Evolutionary conservation across 2,329 filamentous ascomycete species (phyloP).

Genomic region (Verticillium klebahnii): DNA sequence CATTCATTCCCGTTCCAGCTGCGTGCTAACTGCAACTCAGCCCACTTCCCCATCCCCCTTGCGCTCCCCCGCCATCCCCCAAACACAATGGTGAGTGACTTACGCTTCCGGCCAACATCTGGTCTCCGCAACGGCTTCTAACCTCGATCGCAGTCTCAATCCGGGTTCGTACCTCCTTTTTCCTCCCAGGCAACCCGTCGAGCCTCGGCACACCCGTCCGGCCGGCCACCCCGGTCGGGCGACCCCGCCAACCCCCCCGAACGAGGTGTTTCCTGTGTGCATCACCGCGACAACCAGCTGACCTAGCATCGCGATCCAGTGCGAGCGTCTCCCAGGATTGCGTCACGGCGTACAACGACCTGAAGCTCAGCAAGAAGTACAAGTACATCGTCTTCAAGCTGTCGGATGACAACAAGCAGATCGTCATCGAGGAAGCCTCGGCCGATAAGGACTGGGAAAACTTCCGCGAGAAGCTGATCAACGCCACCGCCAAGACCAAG

Average conservation of each 20-base stretch:
- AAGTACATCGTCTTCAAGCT: conserved; percentile 90
- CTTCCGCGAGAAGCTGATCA: conserved; percentile 74
- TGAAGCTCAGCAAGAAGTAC: conserved; percentile 76
- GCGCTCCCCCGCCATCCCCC: conserved; percentile 17
- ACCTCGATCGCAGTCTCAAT: conserved; percentile 52
- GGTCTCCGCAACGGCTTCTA: conserved; percentile 5
- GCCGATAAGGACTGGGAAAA: conserved; percentile 62
- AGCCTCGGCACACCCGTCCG: neutral
- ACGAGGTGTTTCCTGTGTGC: conserved; percentile 1
- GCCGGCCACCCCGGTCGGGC: neutral
- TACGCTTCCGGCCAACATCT: conserved; percentile 10
- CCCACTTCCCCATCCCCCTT: conserved; percentile 13
- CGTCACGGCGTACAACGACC: conserved; percentile 68
- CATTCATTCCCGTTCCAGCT: neutral
- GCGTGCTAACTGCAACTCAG: conserved; percentile 3
- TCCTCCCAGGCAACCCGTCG: conserved; percentile 10
- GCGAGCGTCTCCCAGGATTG: conserved; percentile 69
- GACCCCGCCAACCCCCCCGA: neutral
- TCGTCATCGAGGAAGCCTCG: conserved; percentile 73
- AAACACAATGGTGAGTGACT: conserved; percentile 35
- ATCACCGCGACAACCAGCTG: conserved; percentile 1
- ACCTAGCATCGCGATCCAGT: conserved; percentile 39
- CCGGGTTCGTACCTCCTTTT: conserved; percentile 50
- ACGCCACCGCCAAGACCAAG: conserved; percentile 68
- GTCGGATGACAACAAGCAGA: conserved; percentile 75